phyloP scores from a whole-genome alignment of 1,284 basidiomycete genomes.

The Phellopilus nigrolimitatus region DNA sequence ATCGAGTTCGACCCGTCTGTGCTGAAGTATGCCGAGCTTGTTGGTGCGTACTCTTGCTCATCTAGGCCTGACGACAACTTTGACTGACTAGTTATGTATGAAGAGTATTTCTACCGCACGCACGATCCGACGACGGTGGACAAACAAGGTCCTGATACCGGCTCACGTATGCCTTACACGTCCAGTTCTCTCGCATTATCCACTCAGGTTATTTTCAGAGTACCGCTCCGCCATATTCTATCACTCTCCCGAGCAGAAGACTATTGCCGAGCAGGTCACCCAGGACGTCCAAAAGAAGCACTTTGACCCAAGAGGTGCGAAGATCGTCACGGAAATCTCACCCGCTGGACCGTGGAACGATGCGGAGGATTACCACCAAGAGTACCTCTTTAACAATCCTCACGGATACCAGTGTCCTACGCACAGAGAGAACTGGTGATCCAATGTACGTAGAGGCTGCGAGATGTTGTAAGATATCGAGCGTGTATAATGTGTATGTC shows the following conservation, averaged over 20 bases:
- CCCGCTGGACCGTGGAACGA: conserved; percentile 72
- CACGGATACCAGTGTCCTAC: conserved; percentile 54
- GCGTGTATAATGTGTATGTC: too few species aligned
- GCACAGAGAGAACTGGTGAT: conserved; percentile 48
- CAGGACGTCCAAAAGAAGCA: conserved; percentile 83
- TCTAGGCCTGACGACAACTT: not conserved
- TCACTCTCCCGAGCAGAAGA: conserved; percentile 69
- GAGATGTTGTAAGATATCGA: not conserved
- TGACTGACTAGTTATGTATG: conserved; percentile 15
- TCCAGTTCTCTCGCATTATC: conserved; percentile 6
- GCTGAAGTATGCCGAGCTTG: conserved; percentile 78
- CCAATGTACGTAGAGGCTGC: too few species aligned
- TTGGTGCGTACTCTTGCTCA: too few species aligned
- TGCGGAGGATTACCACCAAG: conserved; percentile 84
- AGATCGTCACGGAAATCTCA: conserved; percentile 75
- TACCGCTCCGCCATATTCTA: conserved; percentile 94
- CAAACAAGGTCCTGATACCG: conserved; percentile 71
- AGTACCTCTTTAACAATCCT: conserved; percentile 72
- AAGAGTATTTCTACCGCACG: conserved; percentile 91
- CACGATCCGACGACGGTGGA: conserved; percentile 90
- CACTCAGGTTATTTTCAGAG: conserved; percentile 43
- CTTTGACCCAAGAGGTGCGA: conserved; percentile 66
- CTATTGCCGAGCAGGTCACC: conserved; percentile 76
- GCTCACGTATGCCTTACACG: conserved; percentile 58
- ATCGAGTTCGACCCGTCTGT: conserved; percentile 81